Evolutionary conservation across 306 rosid genomes (phyloP), one percentile per base, ranked within the genome.

Genomic region (Quillaja saponaria): DNA sequence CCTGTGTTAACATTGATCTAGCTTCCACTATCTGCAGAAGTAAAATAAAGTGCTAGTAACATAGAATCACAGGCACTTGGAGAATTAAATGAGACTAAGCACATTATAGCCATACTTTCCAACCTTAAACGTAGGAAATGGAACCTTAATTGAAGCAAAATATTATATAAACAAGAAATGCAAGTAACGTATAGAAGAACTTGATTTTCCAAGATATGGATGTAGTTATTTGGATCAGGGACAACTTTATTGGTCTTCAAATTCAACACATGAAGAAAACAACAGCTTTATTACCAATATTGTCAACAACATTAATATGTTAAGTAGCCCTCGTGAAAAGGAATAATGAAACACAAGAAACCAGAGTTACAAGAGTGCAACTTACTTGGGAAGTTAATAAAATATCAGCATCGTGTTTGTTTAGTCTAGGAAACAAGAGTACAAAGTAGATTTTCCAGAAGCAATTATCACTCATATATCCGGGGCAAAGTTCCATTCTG

Each of bases 371-470:
- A 25, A 65, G 63, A 49, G 37, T 54, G 45, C 11, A 76, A 70
- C 96, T 75, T 72, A 90, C 96, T 72, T 84, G 76, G 4, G 85
- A 82, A 37, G 96, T 86, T 56, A 95, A 86, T 64, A 90, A 66
- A 71, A 76, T 79, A 58, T 69, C 84, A 14, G 91, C 87, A 51
- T 86, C 95, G 13, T 60, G 52, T 67, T 84, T 84, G 58, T 49
- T 51, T 33, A 90, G 85, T 70, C 86, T 84, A 51, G 96, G 88
- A 64, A 82, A 91, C 68, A 90, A 6, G 12, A 90, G 95, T 42
- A 90, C 96, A 39, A 90, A 90, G 67, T 90, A 90, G 40, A 86
- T 90, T 81, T 73, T 76, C 96, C 96, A 90, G 62, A 90, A 90
- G 84, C 68, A 70, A 67, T 71, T 72, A 66, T 90, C 96, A 33